Evolutionary conservation across 1,284 basidiomycete genomes (phyloP), one percentile per base, ranked within the genome.

Genomic region (Puccinia triticina): DNA sequence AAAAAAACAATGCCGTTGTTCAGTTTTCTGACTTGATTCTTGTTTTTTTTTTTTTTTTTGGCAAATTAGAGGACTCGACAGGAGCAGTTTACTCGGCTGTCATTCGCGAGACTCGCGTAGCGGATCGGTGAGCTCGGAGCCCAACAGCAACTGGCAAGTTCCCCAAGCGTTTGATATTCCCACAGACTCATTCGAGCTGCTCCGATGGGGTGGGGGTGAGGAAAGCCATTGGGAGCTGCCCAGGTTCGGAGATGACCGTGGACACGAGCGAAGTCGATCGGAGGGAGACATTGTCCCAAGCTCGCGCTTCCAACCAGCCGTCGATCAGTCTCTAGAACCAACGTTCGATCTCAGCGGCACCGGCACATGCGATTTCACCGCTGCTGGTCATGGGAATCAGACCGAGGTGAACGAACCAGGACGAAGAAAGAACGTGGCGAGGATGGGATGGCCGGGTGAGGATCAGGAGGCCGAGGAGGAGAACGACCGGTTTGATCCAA

Each of bases 211-310:
- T n/a, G 40, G 40, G 4, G 37, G 37, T 12, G 73, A 75, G 46
- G 73, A 75, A 32, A 26, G 53, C 26, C 55, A 37, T 55, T 75
- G 50, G 73, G 50, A 57, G 55, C 4, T 59, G 8, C 26, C 50
- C 46, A 75, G 55, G 32, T 57, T 75, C 18, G 73, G 32, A 16
- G 73, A 75, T n/a, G 53, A 75, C 4, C 46, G 73, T 1, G 73
- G 53, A 37, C 73, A 59, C 73, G 73, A 75, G 37, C 50, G 73
- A 10, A 75, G 73, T 40, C 46, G 53, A 75, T 75, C 73, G 7
- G 73, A 75, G 73, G 55, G 73, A 34, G 73, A 55, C 23, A 29
- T 75, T 34, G 26, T 40, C 26, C 64, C 34, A n/a, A 37, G 16
- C 18, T 32, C 64, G 37, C 29, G 37, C 29, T 66, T 66, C 64